Base-by-base conservation (phyloP, 2,329 filamentous ascomycete species). In the Ustilaginoidea virens region DNA sequence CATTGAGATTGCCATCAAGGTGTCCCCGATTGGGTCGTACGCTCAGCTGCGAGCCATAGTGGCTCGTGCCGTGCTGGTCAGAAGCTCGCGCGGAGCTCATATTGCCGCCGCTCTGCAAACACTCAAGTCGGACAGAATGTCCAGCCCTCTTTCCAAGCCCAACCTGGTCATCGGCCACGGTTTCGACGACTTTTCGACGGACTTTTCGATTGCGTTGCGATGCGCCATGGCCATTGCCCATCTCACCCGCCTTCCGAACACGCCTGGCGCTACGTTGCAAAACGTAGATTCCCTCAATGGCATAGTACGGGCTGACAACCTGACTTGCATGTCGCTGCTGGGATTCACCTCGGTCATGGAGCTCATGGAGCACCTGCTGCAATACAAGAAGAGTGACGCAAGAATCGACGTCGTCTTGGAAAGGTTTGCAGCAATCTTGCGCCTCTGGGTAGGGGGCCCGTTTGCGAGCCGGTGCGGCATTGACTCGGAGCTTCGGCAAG, bases 11-110 rank as follows among this genome's bases (percentile, higher is more conserved):
- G 82, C 86, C 2, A 62, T 82, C 36, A 66, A 69, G 33, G 68
- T 74, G 6, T 81, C 86, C 1, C 87, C 87, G 1, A 72, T 78
- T 21, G 80, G 79, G 9, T 92, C 83, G 1, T 70, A 72, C 14
- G 77, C 80, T 11, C 69, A 72, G 35, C 55, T 66, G 11, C 69
- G 70, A 19, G 69, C 68, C 14, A 54, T 74, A 2, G 60, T 75
- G 18, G 65, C 71, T 3, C 66, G 66, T 14, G 69, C 72, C 4
- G 56, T 74, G 12, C 50, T 77, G 11, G 49, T 63, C 16, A 54
- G 66, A 16, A 58, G 67, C 39, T 62, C 61, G 32, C 66, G 68
- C 23, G 66, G 61, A 23, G 51, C 56, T 22, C 66, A 66, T 39
- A 74, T 77, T 28, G 65, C 64, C 21, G 53, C 60, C 4, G 69